Percentiles rank a stretch among this genome's conserved stretches.
These are phyloP conservation scores for Podaxis sp. DNA, from an alignment of 768 basidiomycete species.

Conservation along the genomic window DNA sequence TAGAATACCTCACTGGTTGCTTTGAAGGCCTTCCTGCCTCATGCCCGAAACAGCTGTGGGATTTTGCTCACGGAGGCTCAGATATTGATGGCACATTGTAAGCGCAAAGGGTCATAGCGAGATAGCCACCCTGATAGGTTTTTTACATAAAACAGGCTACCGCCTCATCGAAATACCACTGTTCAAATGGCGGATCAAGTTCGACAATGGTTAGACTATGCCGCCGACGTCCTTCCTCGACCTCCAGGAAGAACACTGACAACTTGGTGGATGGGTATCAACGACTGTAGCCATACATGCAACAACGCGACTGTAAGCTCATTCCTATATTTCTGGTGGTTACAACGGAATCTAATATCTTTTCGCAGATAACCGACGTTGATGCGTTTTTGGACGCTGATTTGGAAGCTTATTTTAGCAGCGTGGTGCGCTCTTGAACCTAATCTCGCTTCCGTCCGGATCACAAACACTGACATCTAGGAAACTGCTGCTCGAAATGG, in stretches of 20 bases:
- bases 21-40: neutral
- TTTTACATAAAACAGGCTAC: neutral
- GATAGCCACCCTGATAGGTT: neutral
- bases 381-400: slow-evolving; percentile 3
- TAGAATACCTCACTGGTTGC: slow-evolving; percentile 7
- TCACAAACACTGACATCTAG: neutral
- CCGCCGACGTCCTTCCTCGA: slow-evolving; percentile 1
- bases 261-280: slow-evolving; percentile 3
- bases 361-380: neutral
- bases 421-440: neutral
- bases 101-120: neutral
- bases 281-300: neutral
- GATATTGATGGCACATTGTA: neutral
- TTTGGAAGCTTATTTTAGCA: slow-evolving; percentile 2
- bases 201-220: slow-evolving; percentile 6
- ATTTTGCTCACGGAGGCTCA: slow-evolving; percentile 9
- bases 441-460: neutral
- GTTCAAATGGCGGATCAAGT: slow-evolving; percentile 6
- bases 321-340: neutral
- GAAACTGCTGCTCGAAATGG: neutral
- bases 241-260: slow-evolving; percentile 1
- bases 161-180: neutral
- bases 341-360: neutral
- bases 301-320: neutral
- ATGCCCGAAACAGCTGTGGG: slow-evolving; percentile 7